Base-by-base conservation (phyloP, 495 filamentous ascomycete species). In the Cercophora sp. region DNA sequence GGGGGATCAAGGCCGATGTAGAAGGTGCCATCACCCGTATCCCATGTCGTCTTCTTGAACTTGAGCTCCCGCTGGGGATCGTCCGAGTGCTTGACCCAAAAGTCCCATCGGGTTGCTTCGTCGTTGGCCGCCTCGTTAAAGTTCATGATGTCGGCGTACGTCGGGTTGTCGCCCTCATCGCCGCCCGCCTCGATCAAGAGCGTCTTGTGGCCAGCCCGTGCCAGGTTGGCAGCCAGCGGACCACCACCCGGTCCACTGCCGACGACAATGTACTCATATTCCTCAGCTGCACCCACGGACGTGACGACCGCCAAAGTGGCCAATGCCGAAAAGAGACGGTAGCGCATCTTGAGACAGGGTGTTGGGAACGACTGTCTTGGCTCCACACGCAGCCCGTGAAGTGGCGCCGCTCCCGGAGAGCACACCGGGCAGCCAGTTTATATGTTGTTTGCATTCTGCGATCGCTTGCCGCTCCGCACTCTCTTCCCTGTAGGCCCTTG, bases 211-310 rank as follows among this genome's bases (percentile, higher is more conserved):
- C 81, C 82, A 20, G 79, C 81, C 20, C 78, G 65, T 2, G 82
- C 84, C 9, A 86, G 78, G 11, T 81, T 76, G 8, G 77, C 76
- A 0, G 84, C 83, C 3, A 87, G 60, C 8, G 82, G 81, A 4
- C 81, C 82, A 8, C 85, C 84, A 15, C 85, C 85, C 3, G 84
- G 79, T 16, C 84, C 85, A 29, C 75, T 79, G 27, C 85, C 85
- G 0, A 87, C 79, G 18, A 87, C 72, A 48, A 87, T 76, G 64
- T 86, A 86, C 52, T 86, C 84, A 60, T 85, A 85, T 5, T 58
- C 45, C 0, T 53, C 48, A 1, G 43, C 52, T 34, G 54, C 52
- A 2, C 37, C 50, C 1, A 46, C 56, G 37, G 57, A 50, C 6
- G 43, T 50, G 13, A 60, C 23, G 23, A 60, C 55, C 26, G 57